A percentile compares a stretch with the other conserved stretches of the same genome.
Conservation (phyloP, 1,284 basidiomycete species). For the Microbotryum scabiosae region DNA sequence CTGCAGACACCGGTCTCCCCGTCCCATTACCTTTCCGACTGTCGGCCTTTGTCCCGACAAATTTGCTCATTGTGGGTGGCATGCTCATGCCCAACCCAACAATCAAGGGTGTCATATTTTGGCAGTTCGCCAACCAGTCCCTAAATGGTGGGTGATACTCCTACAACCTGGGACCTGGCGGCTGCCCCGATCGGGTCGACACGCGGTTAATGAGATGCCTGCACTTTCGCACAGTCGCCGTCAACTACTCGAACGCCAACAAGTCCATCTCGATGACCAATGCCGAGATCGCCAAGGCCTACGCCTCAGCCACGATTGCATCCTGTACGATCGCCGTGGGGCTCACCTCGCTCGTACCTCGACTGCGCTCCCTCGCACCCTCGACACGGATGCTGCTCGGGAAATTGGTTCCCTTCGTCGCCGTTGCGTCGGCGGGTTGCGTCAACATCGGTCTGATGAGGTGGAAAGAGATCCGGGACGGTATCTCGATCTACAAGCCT, state of each 20-base stretch:
- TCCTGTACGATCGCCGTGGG: constrained; percentile 48
- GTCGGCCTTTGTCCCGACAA: constrained; percentile 49
- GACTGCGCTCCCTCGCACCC: constrained; percentile 36
- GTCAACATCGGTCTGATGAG: constrained; percentile 49
- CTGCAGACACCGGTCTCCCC: constrained; percentile 43
- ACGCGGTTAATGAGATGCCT: no score
- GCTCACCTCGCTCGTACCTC: constrained; percentile 45
- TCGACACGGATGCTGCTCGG: constrained; percentile 40
- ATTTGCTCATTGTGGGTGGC: constrained; percentile 43
- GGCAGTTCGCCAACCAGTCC: constrained; percentile 51
- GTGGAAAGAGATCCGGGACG: constrained; percentile 50
- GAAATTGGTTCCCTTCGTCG: constrained; percentile 47
- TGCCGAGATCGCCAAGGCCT: constrained; percentile 40
- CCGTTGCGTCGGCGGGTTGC: constrained; percentile 46
- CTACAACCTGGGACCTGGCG: neutral
- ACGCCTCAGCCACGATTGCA: constrained; percentile 46
- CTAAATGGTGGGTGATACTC: constrained; percentile 38
- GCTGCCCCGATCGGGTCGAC: neutral
- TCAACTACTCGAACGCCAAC: constrained; percentile 36
- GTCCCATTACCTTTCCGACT: constrained; percentile 48
- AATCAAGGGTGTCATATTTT: constrained; percentile 41
- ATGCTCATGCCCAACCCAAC: constrained; percentile 37
- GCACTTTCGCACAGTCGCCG: constrained; percentile 20
- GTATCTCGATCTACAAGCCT: constrained; percentile 44
- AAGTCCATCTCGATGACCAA: constrained; percentile 31